Evolutionary conservation across 148 eudicot species (phyloP), one percentile per base, ranked within the genome.

Genomic region (Pharnaceum exiguum): DNA sequence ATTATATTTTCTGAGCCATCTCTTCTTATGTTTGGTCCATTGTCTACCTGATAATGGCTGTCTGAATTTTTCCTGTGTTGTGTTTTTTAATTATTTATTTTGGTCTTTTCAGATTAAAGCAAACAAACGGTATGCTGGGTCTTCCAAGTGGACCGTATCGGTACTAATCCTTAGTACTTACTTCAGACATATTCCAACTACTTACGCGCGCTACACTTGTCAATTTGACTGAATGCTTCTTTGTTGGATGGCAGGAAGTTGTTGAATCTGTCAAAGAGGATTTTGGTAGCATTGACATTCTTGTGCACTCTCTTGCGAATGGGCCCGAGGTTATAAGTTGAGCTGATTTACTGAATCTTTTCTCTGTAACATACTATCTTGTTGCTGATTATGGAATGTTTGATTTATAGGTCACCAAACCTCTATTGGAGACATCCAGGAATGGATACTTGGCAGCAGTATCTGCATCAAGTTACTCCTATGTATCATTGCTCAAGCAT

Each of bases 401-500:
- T 51, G 55, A 21, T 60, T 24, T 52, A 36, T 62, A 90, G 97
- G 97, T 90, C 23, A 87, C 85, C 11, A 90, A 87, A 64, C 93
- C 97, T 75, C 75, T 90, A 46, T 69, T 90, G 59, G 97, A 90
- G 77, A 87, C 97, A 42, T 87, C 97, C 28, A 79, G 97, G 73
- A 49, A 82, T 16, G 97, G 97, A 36, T 90, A 90, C 67, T 80
- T 90, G 55, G 97, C 97, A 17, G 97, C 97, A 55, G 51, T 90
- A 68, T 90, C 97, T 63, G 97, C 97, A 58, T 90, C 97, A 35
- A 90, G 97, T 75, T 90, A 87, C 62, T 90, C 97, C 19, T 90
- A 90, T 70, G 87, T 90, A 25, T 90, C 97, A 37, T 66, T 90
- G 42, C 83, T 90, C 26, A 87, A 77, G 64, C 91, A 90, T 76